Evolutionary conservation across 768 basidiomycete genomes (phyloP), one percentile per base, ranked within the genome.

Genomic region (Rickenella mellea): DNA sequence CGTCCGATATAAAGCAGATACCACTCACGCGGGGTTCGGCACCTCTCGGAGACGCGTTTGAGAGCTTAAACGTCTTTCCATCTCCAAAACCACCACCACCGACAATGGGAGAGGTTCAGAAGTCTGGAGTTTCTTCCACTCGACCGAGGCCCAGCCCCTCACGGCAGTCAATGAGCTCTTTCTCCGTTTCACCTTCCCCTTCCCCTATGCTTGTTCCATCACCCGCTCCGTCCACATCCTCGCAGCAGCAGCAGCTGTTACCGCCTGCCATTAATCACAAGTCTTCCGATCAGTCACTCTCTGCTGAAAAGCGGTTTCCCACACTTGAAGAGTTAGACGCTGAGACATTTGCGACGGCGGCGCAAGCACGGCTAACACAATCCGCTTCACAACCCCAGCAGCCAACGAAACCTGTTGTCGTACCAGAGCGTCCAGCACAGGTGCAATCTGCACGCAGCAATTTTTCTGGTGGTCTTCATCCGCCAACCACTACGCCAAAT

Each of bases 271-370:
- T 28, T 7, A 51, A 59, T 20, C 53, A 58, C 6, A 46, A 58
- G 8, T 48, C 56, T 17, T 55, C 69, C 44, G 55, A 53, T 14
- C 65, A 64, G 29, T 53, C 55, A 29, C 55, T 70, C 19, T 64
- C 72, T 31, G 73, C 68, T 14, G 89, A 92, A 58, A 71, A 77
- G 24, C 72, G 87, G 40, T 96, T 87, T 58, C 92, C 92, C 0
- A 85, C 92, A 1, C 64, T 96, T 30, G 92, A 94, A 56, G 83
- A 86, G 45, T 65, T 93, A 5, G 83, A 89, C 58, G 73, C 76
- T 7, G n/a, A n/a, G n/a, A n/a, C n/a, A n/a, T n/a, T n/a, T n/a
- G n/a, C n/a, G n/a, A n/a, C n/a, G n/a, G n/a, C n/a, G n/a, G n/a
- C n/a, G n/a, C n/a, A n/a, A 44, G 15, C 42, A 43, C 29, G 48